Evolutionary conservation across 495 filamentous ascomycete species (phyloP).

Genomic region (Aspergillus taichungensis): DNA sequence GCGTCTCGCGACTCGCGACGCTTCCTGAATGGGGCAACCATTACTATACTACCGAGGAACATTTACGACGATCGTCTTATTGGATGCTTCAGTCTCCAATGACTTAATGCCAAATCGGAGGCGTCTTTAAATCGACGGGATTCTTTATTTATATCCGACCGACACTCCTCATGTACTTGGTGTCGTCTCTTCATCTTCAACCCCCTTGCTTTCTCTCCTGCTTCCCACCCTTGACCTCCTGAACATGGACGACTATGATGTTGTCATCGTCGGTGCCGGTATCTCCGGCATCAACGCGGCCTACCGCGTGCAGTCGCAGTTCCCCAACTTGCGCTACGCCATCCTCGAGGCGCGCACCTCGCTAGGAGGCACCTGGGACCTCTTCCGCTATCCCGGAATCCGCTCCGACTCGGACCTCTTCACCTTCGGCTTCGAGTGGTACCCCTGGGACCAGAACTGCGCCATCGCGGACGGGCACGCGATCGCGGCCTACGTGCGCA

Average conservation of each 20-base stretch:
- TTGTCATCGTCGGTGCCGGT: background rate
- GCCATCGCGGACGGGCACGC: constrained; percentile 43
- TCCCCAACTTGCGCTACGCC: constrained; percentile 40
- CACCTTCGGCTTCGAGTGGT: constrained; percentile 53
- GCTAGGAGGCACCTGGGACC: constrained; percentile 56
- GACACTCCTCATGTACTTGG: too few relatives aligned
- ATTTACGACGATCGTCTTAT: too few relatives aligned
- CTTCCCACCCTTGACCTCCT: too few relatives aligned
- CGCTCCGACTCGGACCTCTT: constrained; percentile 50
- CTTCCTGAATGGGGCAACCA: background rate
- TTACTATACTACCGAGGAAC: too few relatives aligned
- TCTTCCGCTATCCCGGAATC: constrained; percentile 53
- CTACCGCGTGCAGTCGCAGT: constrained; percentile 48
- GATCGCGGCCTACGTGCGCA: constrained; percentile 49
- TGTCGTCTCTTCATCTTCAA: too few relatives aligned
- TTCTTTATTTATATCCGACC: too few relatives aligned
- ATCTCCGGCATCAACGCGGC: constrained; percentile 32
- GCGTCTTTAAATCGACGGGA: too few relatives aligned
- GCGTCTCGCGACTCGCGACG: background rate
- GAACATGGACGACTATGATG: too few relatives aligned
- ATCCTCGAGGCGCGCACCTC: constrained; percentile 46
- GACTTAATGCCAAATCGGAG: too few relatives aligned
- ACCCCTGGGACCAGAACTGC: constrained; percentile 43
- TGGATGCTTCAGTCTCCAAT: too few relatives aligned
- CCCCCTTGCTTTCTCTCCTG: too few relatives aligned